Conservation (phyloP, 257 asterid species). For the Primulina tabacum region DNA sequence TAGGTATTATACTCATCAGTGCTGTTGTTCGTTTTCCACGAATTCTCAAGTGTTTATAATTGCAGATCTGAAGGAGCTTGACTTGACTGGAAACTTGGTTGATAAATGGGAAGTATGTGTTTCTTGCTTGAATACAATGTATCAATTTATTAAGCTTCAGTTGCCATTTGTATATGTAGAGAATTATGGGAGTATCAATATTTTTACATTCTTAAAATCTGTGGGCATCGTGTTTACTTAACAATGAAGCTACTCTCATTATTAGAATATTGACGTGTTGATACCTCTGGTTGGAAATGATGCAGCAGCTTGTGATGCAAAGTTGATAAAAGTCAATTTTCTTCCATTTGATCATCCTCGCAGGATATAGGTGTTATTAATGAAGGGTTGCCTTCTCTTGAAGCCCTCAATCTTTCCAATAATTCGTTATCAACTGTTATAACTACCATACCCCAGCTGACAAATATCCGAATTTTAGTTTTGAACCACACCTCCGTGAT, state of each 20-base stretch:
- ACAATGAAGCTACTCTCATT: conserved; percentile 1
- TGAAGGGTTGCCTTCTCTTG: conserved; percentile 63
- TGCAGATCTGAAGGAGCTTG: conserved; percentile 94
- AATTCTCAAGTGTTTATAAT: conserved; percentile 20
- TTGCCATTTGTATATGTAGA: neutral
- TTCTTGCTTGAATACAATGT: conserved; percentile 21
- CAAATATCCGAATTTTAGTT: conserved; percentile 58
- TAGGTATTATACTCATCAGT: conserved; percentile 5
- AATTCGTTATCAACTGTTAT: conserved; percentile 57
- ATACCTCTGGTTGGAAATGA: conserved; percentile 21
- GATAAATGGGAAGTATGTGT: conserved; percentile 73
- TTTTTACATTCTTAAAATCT: conserved; percentile 11
- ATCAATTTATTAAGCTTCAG: conserved; percentile 16
- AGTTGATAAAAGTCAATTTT: neutral
- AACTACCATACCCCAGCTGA: conserved; percentile 46
- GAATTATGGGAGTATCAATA: conserved; percentile 11
- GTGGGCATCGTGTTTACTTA: neutral
- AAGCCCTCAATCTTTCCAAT: conserved; percentile 66
- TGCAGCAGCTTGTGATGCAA: neutral
- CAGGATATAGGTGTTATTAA: conserved; percentile 81
- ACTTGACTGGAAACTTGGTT: conserved; percentile 85
- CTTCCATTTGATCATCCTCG: conserved; percentile 10
- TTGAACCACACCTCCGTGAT: conserved; percentile 73
- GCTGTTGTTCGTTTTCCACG: conserved; percentile 3
- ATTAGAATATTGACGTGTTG: conserved; percentile 11